These are phyloP conservation scores for Cercospora sojina DNA, from an alignment of 2,329 filamentous ascomycete genomes.

Conservation along the genomic window DNA sequence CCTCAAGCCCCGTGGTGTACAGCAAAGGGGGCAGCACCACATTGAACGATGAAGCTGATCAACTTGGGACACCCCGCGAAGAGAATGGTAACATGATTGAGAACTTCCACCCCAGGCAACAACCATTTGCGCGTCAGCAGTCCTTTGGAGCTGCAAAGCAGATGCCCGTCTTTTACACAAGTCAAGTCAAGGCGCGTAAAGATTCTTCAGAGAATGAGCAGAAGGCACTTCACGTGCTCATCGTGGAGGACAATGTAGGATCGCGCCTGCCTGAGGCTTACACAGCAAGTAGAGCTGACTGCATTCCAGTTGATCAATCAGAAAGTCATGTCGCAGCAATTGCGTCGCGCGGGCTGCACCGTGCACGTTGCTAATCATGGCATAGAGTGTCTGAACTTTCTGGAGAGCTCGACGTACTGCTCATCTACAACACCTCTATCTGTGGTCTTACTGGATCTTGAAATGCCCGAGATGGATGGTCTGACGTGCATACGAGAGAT, in stretches of 20 bases:
- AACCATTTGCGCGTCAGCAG: conserved; percentile 9
- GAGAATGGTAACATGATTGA: conserved; percentile 15
- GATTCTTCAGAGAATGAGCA: background rate
- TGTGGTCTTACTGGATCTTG: conserved; percentile 37
- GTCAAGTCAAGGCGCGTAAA: background rate
- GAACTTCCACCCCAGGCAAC: conserved; percentile 16
- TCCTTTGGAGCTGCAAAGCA: background rate
- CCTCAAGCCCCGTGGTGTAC: conserved; percentile 30
- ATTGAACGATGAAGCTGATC: conserved; percentile 5
- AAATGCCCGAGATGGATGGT: conserved; percentile 41
- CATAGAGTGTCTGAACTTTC: conserved; percentile 35
- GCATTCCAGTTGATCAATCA: conserved; percentile 32
- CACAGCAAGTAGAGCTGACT: background rate
- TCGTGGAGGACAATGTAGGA: conserved; percentile 38
- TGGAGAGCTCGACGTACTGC: conserved; percentile 31
- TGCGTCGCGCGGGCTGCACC: conserved; percentile 31
- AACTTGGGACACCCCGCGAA: conserved; percentile 4
- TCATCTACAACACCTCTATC: conserved; percentile 27
- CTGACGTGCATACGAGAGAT: conserved; percentile 36
- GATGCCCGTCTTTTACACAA: background rate
- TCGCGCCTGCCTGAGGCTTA: background rate
- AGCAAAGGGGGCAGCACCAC: conserved; percentile 28
- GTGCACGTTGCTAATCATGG: conserved; percentile 38
- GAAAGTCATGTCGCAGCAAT: conserved; percentile 35
- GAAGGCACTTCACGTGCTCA: conserved; percentile 32